These are phyloP conservation scores for Myxozyma lipomycoides DNA, from an alignment of 805 yeast species.

Conservation along the genomic window DNA sequence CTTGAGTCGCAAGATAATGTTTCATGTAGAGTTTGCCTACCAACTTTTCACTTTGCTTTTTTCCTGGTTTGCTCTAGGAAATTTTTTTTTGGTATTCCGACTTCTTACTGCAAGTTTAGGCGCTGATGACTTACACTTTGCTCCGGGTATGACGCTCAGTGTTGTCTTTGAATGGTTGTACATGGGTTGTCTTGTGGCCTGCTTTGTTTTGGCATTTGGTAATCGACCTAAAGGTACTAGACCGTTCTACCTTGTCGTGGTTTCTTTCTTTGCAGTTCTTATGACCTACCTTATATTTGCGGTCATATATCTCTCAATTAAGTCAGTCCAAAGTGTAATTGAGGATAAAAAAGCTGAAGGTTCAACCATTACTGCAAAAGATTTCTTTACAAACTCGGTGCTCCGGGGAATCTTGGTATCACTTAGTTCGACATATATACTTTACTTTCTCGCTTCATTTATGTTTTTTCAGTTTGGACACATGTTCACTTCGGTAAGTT, in stretches of 20 bases:
- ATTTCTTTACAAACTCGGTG: slow-evolving; percentile 60
- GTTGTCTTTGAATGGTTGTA: slow-evolving; percentile 83
- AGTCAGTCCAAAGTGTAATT: slow-evolving; percentile 56
- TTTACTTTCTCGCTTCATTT: slow-evolving; percentile 74
- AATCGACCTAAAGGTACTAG: slow-evolving; percentile 91
- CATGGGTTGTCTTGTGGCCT: slow-evolving; percentile 70
- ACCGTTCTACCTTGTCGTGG: slow-evolving; percentile 68
- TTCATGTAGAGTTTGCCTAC: slow-evolving; percentile 76
- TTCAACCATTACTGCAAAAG: slow-evolving; percentile 38
- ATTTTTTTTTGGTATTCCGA: slow-evolving; percentile 84
- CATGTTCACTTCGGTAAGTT: slow-evolving; percentile 63
- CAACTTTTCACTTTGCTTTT: slow-evolving; percentile 69
- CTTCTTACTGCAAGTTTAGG: slow-evolving; percentile 79
- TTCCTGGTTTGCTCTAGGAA: slow-evolving; percentile 90
- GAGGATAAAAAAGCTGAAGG: slow-evolving; percentile 19
- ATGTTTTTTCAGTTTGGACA: slow-evolving; percentile 88
- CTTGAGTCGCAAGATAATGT: slow-evolving; percentile 56
- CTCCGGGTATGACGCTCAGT: slow-evolving; percentile 72
- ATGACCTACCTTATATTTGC: slow-evolving; percentile 90
- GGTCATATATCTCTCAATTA: slow-evolving; percentile 72
- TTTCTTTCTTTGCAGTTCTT: slow-evolving; percentile 74
- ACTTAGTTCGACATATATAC: slow-evolving; percentile 72
- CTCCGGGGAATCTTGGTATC: slow-evolving; percentile 89
- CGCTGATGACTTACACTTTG: slow-evolving; percentile 36
- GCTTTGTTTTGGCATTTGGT: slow-evolving; percentile 88